Conservation (phyloP, 1,284 basidiomycete genomes). For the Amylostereum chailletii region DNA sequence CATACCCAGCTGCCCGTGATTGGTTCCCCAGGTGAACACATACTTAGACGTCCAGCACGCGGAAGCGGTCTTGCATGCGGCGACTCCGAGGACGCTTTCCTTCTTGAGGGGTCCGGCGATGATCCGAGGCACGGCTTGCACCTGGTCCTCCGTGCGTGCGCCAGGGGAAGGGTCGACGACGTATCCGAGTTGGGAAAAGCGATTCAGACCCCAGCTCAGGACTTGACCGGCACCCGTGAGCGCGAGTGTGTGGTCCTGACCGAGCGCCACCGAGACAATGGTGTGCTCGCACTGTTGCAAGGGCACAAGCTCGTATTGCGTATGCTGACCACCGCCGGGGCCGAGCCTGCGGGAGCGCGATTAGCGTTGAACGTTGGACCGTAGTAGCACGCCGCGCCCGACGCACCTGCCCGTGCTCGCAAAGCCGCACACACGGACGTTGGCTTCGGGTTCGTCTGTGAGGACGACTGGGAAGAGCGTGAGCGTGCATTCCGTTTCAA, state of each 20-base stretch:
- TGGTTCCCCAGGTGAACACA: constrained; percentile 96
- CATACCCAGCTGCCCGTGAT: constrained; percentile 85
- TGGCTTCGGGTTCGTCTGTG: constrained; percentile 66
- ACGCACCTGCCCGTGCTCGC: constrained; percentile 71
- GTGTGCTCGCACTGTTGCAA: constrained; percentile 52
- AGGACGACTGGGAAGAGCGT: constrained; percentile 41
- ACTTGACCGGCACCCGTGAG: constrained; percentile 79
- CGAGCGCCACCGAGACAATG: constrained; percentile 66
- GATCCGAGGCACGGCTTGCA: constrained; percentile 73
- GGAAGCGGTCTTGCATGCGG: constrained; percentile 82
- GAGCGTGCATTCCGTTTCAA: not conserved
- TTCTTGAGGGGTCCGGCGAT: constrained; percentile 76
- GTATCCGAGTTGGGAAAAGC: constrained; percentile 87
- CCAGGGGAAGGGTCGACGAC: constrained; percentile 50
- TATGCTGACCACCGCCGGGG: constrained; percentile 51
- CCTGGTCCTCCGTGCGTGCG: constrained; percentile 33
- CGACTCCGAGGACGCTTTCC: constrained; percentile 74
- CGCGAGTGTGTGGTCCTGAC: constrained; percentile 90
- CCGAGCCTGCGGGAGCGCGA: constrained; percentile 47
- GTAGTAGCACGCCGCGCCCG: not conserved
- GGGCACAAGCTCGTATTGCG: constrained; percentile 65
- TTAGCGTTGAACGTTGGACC: not conserved
- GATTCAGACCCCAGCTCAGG: constrained; percentile 86
- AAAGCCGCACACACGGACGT: constrained; percentile 81
- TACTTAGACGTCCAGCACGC: constrained; percentile 84